A percentile compares a stretch with the other conserved stretches of the same genome.
Conservation (phyloP, 108 stramenopile species). For the Cyclotella distinguenda region DNA sequence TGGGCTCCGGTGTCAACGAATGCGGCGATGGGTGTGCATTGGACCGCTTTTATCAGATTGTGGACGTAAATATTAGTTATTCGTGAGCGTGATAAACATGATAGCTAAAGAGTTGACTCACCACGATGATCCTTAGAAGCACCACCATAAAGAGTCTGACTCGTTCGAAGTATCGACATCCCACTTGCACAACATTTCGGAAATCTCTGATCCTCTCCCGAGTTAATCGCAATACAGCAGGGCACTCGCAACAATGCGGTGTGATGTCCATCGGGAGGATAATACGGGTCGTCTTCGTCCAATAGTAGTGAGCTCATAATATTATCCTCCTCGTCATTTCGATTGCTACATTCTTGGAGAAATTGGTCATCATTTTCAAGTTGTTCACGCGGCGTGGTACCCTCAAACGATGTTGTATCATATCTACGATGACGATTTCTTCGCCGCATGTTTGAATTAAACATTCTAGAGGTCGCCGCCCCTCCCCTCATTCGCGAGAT, state of each 20-base stretch:
- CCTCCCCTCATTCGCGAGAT: conserved; percentile 1
- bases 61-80: not conserved
- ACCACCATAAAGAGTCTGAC: not conserved
- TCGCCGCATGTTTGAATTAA: not conserved
- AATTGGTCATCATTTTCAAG: not conserved
- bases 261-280: conserved; percentile 14
- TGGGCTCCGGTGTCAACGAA: conserved; percentile 71
- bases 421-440: not conserved
- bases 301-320: not conserved
- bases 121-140: conserved; percentile 8
- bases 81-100: not conserved
- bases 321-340: not conserved
- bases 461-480: not conserved
- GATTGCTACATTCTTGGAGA: not conserved
- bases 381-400: too few relatives aligned
- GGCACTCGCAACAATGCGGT: conserved; percentile 28
- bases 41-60: not conserved
- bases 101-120: not conserved
- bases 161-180: not conserved
- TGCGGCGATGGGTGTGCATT: conserved; percentile 45
- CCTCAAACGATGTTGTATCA: too few relatives aligned
- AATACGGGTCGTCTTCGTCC: conserved; percentile 33
- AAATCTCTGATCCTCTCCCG: conserved; percentile 21
- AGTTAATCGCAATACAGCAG: conserved; percentile 38
- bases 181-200: not conserved